phyloP scores from a whole-genome alignment of 1,139 yeast genomes.

The Zygosaccharomyces sapae region DNA sequence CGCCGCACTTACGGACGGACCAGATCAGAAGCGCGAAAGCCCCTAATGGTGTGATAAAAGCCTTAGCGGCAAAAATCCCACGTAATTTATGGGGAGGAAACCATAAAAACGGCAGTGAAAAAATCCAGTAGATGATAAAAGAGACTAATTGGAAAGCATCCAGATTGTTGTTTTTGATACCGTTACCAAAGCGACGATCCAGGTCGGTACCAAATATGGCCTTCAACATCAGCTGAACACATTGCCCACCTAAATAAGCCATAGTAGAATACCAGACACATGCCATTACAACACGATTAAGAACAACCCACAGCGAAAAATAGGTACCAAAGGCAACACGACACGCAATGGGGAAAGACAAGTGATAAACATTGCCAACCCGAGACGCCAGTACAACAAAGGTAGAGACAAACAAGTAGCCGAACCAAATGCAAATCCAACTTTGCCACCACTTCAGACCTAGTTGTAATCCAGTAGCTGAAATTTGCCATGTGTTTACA shows the following conservation, averaged over 20 bases:
- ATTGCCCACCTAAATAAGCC: conserved; percentile 76
- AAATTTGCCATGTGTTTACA: conserved; percentile 86
- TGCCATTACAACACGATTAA: conserved; percentile 78
- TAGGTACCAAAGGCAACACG: conserved; percentile 72
- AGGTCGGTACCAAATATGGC: conserved; percentile 63
- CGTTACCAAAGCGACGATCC: conserved; percentile 45
- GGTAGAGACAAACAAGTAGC: conserved; percentile 57
- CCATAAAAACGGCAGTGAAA: conserved; percentile 72
- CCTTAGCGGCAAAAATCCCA: conserved; percentile 73
- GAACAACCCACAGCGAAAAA: conserved; percentile 74
- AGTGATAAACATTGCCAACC: conserved; percentile 69
- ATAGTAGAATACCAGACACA: conserved; percentile 83
- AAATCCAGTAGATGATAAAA: conserved; percentile 74
- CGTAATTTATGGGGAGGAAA: conserved; percentile 77
- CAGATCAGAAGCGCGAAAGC: conserved; percentile 75
- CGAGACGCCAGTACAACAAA: conserved; percentile 64
- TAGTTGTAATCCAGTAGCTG: conserved; percentile 69
- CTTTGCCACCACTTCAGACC: conserved; percentile 87
- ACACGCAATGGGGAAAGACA: conserved; percentile 72
- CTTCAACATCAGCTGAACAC: conserved; percentile 66
- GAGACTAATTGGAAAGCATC: conserved; percentile 66
- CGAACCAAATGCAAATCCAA: conserved; percentile 80
- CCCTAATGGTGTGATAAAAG: conserved; percentile 71
- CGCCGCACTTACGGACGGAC: conserved; percentile 53
- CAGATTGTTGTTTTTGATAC: conserved; percentile 45